A percentile compares a stretch with the other conserved stretches of the same genome.
Evolutionary conservation across 768 basidiomycete genomes (phyloP).

Genomic region (Lactarius trivialis): DNA sequence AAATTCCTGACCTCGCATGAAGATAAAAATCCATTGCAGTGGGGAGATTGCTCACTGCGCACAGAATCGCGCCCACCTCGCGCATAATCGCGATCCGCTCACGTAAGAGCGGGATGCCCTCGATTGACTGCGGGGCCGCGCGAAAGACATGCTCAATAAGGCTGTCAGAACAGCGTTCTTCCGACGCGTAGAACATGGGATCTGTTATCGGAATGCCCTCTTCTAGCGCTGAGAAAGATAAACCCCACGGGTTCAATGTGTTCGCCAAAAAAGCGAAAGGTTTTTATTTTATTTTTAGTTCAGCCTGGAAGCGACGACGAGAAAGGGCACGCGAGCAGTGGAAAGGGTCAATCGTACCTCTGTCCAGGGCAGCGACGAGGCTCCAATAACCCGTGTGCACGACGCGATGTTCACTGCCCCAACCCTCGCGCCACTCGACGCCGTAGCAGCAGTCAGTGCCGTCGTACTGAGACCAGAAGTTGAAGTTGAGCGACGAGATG

Average conservation of each 20-base stretch:
- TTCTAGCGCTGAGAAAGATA: conserved; percentile 52
- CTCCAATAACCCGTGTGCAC: conserved; percentile 85
- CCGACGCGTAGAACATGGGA: conserved; percentile 72
- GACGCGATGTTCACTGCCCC: conserved; percentile 44
- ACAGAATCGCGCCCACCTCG: conserved; percentile 66
- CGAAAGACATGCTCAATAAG: conserved; percentile 67
- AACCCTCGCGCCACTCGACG: conserved; percentile 69
- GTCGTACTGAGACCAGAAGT: conserved; percentile 78
- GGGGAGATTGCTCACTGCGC: conserved; percentile 42
- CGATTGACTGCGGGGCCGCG: conserved; percentile 46
- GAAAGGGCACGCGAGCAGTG: background rate
- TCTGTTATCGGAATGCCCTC: conserved; percentile 72
- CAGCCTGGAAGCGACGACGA: background rate
- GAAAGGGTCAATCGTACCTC: conserved; percentile 42
- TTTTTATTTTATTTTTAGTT: background rate
- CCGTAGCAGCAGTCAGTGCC: conserved; percentile 58
- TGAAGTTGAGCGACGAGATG: conserved; percentile 81
- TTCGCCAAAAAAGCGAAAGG: background rate
- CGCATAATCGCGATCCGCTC: conserved; percentile 75
- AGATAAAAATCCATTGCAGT: background rate
- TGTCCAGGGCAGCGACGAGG: conserved; percentile 73
- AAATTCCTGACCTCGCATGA: conserved; percentile 6
- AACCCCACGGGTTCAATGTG: background rate
- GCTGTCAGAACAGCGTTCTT: conserved; percentile 60
- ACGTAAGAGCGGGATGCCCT: conserved; percentile 60